These are phyloP conservation scores for Arbutus unedo DNA, from an alignment of 148 eudicot species.

Conservation along the genomic window DNA sequence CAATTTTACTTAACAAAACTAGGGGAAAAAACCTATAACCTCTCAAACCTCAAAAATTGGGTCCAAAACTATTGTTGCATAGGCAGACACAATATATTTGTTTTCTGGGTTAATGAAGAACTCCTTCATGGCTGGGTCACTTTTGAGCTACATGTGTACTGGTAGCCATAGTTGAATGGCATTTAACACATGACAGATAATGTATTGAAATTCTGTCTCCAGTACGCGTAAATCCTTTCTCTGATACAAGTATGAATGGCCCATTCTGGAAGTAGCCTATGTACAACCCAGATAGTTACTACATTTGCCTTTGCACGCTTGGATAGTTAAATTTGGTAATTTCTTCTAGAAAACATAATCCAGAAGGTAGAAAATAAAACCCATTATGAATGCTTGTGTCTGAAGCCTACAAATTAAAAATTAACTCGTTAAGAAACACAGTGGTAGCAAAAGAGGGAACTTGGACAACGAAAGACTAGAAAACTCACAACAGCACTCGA, in stretches of 20 bases:
- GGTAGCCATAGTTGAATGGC: not conserved
- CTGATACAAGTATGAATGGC: not conserved
- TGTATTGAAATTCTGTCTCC: not conserved
- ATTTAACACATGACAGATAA: not conserved
- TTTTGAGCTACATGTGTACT: not conserved
- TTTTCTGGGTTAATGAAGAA: not conserved
- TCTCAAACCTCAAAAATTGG: not conserved
- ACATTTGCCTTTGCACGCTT: too few relatives aligned
- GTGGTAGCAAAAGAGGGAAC: not conserved
- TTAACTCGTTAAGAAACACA: not conserved
- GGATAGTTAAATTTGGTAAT: too few relatives aligned
- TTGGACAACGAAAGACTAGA: not conserved
- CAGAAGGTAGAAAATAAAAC: too few relatives aligned
- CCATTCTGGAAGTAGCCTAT: not conserved
- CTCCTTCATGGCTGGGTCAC: not conserved
- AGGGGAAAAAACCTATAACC: not conserved
- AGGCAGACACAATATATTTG: not conserved
- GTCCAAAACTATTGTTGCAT: not conserved
- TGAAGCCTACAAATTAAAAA: not conserved
- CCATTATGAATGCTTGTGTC: not conserved
- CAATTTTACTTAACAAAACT: not conserved
- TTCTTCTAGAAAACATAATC: too few relatives aligned
- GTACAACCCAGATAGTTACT: too few relatives aligned
- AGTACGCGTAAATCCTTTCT: not conserved
- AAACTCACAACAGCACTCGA: conserved; percentile 59